Evolutionary conservation across 495 filamentous ascomycete genomes (phyloP).

Genomic region (Darksidea phi): DNA sequence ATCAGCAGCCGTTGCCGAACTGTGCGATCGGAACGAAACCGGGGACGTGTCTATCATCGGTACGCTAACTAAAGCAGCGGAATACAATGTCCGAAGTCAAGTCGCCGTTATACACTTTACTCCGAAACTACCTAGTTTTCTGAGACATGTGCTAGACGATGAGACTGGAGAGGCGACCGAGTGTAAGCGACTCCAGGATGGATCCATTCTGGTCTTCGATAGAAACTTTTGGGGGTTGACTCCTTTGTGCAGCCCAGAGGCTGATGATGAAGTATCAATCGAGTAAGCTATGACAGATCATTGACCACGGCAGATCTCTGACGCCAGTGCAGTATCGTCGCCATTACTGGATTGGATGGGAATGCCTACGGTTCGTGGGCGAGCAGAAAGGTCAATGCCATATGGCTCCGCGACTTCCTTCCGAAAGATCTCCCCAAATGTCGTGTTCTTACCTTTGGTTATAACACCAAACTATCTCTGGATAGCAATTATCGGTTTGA

Average conservation of each 20-base stretch:
- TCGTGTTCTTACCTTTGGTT: not conserved
- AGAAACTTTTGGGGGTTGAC: not conserved
- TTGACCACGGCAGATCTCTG: not conserved
- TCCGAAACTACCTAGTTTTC: not conserved
- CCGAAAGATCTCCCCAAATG: not conserved
- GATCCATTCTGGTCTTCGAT: not conserved
- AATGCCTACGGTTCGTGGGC: not conserved
- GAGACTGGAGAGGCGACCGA: not conserved
- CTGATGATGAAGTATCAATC: not conserved
- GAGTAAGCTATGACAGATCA: not conserved
- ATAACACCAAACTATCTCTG: not conserved
- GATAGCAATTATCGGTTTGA: not conserved
- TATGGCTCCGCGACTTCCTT: not conserved
- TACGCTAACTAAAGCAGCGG: not conserved
- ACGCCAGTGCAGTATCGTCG: not conserved
- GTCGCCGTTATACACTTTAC: not conserved
- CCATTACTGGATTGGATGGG: not conserved
- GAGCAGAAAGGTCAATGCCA: not conserved
- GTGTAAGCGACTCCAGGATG: not conserved
- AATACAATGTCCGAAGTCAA: not conserved
- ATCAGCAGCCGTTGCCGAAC: not conserved
- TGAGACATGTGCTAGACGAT: not conserved
- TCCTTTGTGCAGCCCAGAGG: not conserved
- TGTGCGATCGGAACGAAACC: not conserved
- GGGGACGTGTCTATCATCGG: not conserved